Evolutionary conservation across 192 early-diverging fungal genomes (phyloP), one percentile per base, ranked within the genome.

Genomic region (Umbelopsis ramanniana): DNA sequence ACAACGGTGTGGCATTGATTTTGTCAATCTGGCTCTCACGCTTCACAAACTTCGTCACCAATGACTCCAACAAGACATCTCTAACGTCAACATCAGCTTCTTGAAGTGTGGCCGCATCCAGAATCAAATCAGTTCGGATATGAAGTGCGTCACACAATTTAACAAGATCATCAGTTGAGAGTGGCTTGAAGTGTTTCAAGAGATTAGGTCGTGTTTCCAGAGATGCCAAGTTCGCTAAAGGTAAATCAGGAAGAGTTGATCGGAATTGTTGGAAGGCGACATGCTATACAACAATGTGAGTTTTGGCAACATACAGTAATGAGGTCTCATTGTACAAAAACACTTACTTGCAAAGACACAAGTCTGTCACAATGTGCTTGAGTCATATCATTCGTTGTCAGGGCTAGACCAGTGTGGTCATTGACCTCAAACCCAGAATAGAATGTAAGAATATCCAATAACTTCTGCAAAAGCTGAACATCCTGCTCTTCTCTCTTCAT

Each of bases 381-480:
- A 1, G 81, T 86, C 75, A 89, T 89, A 46, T 94, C 89, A 3
- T 81, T 80, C 15, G 84, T 84, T 3, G 87, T 86, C 29, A 98
- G 81, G 2, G 93, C 86, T 19, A 81, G 72, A 40, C 97, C 97
- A 6, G 91, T 93, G 17, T 91, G 85, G 43, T 94, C 91, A 70
- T 92, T 87, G 17, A 99, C 91, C 43, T 93, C 91, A 68, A 97
- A 97, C 46, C 83, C 82, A 14, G 86, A 76, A 74, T 96, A 94
- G 70, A 86, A 89, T 19, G 78, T 82, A n/a, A 93, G 85, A 55
- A 89, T 82, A 15, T 87, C 88, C 46, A 91, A 66, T 22, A 97
- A 83, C 46, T 91, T 86, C n/a, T 85, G 81, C 35, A 91, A 90
- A 37, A 89, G 76, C 9, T 79, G 55, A 8, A 79, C 67, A 54